A percentile compares a stretch with the other conserved stretches of the same genome.
Conservation (phyloP, 2,329 filamentous ascomycete species). For the Plectosphaerella plurivora region DNA sequence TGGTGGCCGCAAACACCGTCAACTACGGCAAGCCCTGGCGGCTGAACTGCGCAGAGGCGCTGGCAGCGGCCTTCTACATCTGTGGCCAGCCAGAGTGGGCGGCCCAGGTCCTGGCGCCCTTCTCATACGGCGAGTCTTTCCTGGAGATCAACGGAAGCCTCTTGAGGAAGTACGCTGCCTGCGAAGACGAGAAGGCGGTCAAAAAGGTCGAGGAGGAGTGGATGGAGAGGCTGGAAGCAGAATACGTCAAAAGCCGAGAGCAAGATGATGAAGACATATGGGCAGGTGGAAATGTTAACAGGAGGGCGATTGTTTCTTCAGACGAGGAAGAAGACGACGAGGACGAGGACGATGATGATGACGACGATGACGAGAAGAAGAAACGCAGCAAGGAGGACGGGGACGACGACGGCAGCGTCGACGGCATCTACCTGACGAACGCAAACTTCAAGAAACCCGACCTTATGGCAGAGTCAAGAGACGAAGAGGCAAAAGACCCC, state of each 20-base stretch:
- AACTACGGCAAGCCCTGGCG: constrained; percentile 97
- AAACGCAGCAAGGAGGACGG: constrained; percentile 25
- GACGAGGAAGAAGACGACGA: constrained; percentile 50
- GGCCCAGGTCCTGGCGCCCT: constrained; percentile 73
- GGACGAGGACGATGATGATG: constrained; percentile 44
- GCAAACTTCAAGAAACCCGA: constrained; percentile 30
- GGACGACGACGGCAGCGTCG: constrained; percentile 39
- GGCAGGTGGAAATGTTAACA: constrained; percentile 87
- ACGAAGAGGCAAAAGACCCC: constrained; percentile 54
- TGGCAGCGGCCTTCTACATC: constrained; percentile 89
- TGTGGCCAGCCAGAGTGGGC: constrained; percentile 93
- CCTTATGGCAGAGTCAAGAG: constrained; percentile 31
- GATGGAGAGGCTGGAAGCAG: constrained; percentile 84
- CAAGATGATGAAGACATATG: constrained; percentile 68
- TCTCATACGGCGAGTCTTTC: constrained; percentile 85
- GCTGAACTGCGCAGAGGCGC: constrained; percentile 90
- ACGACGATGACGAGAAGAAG: constrained; percentile 36
- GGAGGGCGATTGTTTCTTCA: constrained; percentile 47
- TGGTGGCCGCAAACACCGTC: constrained; percentile 93
- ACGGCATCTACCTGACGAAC: constrained; percentile 59
- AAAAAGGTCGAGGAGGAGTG: constrained; percentile 83
- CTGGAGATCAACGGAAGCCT: constrained; percentile 84
- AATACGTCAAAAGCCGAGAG: constrained; percentile 77
- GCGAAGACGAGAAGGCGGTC: constrained; percentile 72
- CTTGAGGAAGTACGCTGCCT: constrained; percentile 80